These are phyloP conservation scores for Sporothrix globosa DNA, from an alignment of 2,329 filamentous ascomycete species.

Conservation along the genomic window DNA sequence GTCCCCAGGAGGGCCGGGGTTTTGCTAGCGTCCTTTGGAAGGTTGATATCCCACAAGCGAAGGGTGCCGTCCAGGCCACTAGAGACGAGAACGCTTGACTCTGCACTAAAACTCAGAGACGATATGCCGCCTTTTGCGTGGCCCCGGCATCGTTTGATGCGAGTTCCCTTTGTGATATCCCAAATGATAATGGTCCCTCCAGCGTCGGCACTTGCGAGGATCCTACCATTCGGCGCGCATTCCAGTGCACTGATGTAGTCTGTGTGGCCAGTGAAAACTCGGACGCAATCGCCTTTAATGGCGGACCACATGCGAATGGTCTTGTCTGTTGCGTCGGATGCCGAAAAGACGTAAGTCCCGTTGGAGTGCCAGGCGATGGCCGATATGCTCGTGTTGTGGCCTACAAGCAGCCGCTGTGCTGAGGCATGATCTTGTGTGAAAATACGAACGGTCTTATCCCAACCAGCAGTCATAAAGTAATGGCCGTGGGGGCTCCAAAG, in stretches of 20 bases:
- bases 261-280: slow-evolving; percentile 88
- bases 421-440: slow-evolving; percentile 95
- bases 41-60: slow-evolving; percentile 86
- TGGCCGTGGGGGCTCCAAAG: slow-evolving; percentile 92
- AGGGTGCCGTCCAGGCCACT: slow-evolving; percentile 92
- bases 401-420: slow-evolving; percentile 82
- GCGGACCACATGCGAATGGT: slow-evolving; percentile 97
- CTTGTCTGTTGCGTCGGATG: slow-evolving; percentile 80
- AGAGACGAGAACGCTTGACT: slow-evolving; percentile 87
- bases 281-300: slow-evolving; percentile 81
- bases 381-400: slow-evolving; percentile 92
- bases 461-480: slow-evolving; percentile 86
- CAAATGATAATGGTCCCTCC: slow-evolving; percentile 90
- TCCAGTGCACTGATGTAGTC: slow-evolving; percentile 84
- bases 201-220: slow-evolving; percentile 87
- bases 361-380: slow-evolving; percentile 94
- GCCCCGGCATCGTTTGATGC: slow-evolving; percentile 89
- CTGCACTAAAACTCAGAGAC: slow-evolving; percentile 89
- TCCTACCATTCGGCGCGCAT: slow-evolving; percentile 84
- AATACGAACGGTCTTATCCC: slow-evolving; percentile 86
- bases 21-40: slow-evolving; percentile 67
- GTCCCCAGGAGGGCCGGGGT: slow-evolving; percentile 41
- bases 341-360: slow-evolving; percentile 89
- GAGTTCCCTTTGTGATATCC: slow-evolving; percentile 84
- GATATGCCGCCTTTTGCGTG: slow-evolving; percentile 93